Base-by-base conservation (phyloP, 2,329 filamentous ascomycete species). In the Paramyrothecium sp. region DNA sequence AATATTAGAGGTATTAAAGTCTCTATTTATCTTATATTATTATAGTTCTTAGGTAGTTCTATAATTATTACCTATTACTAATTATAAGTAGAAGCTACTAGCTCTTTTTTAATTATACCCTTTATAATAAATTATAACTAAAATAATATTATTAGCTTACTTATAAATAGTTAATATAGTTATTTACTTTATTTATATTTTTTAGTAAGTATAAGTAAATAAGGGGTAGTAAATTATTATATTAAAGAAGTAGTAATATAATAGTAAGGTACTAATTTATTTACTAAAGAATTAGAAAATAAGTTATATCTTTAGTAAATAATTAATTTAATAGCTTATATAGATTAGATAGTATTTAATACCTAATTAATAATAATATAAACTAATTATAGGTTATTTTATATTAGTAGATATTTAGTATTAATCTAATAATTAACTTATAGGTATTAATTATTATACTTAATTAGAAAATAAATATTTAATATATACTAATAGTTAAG, bases 181-280 rank as follows among this genome's bases (percentile, higher is more conserved):
- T 34, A 26, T 44, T 51, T 44, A 41, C 33, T 47, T 56, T 47
- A 53, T 30, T 30, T 53, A 55, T 53, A 21, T 55, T 58, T 22
- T 58, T 53, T 51, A 51, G 48, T 55, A 5, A 55, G 52, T 53
- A 46, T 49, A 53, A 49, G 21, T 7, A n/a, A 41, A 44, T 52
- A 38, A n/a, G n/a, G n/a, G n/a, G n/a, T n/a, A n/a, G n/a, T n/a
- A n/a, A n/a, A n/a, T n/a, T n/a, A n/a, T n/a, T n/a, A n/a, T n/a
- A n/a, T n/a, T n/a, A n/a, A n/a, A n/a, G n/a, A n/a, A n/a, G n/a
- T n/a, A n/a, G n/a, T n/a, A n/a, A n/a, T n/a, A n/a, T n/a, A n/a
- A n/a, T n/a, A n/a, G n/a, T n/a, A n/a, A n/a, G n/a, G n/a, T n/a
- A 34, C 22, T 53, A 20, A 41, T 34, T 41, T 56, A 23, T 49